Evolutionary conservation across 176 grass and related monocot genomes (phyloP).

Genomic region (Hordeum vulgare): MorexV3_pseudomolecules_assembly NC_058523.1:118803351-118803850

Average conservation of each 20-base stretch:
- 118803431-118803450: no score
- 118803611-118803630: conserved; percentile 3
- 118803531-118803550: not conserved
- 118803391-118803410: no score
- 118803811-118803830: not conserved
- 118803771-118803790: not conserved
- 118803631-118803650: conserved; percentile 13
- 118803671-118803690: not conserved
- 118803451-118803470: no score
- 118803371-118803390: no score
- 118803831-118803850: not conserved
- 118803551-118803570: not conserved
- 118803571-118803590: not conserved
- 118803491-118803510: no score
- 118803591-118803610: not conserved
- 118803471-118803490: no score
- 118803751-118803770: not conserved
- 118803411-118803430: no score
- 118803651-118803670: not conserved
- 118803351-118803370: no score
- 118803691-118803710: not conserved
- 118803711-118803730: not conserved
- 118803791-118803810: not conserved
- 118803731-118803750: not conserved
- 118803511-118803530: not conserved